These are phyloP conservation scores for Starmera quercuum DNA, from an alignment of 805 yeast species.

Conservation along the genomic window DNA sequence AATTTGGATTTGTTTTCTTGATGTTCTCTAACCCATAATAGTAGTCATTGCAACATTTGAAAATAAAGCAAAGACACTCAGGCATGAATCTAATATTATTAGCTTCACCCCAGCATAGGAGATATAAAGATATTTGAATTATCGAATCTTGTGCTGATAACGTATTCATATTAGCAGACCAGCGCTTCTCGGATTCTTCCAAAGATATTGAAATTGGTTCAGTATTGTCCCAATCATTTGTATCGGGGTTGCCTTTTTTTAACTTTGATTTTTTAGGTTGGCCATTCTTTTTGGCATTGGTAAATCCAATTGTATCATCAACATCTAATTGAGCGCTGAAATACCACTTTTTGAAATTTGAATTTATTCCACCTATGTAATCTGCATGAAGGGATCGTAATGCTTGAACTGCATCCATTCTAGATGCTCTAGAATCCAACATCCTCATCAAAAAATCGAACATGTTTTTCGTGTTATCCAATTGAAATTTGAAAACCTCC, in stretches of 20 bases:
- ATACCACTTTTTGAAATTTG: slow-evolving; percentile 72
- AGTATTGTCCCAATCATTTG: neutral
- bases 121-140: slow-evolving; percentile 59
- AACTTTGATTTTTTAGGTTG: slow-evolving; percentile 9
- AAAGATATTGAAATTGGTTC: slow-evolving; percentile 14
- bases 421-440: slow-evolving; percentile 61
- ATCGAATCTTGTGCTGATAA: slow-evolving; percentile 47
- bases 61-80: slow-evolving; percentile 78
- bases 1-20: slow-evolving; percentile 21
- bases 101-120: slow-evolving; percentile 87
- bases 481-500: slow-evolving; percentile 59
- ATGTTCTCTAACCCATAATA: slow-evolving; percentile 40
- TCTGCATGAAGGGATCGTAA: slow-evolving; percentile 60
- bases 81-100: slow-evolving; percentile 84
- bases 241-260: neutral
- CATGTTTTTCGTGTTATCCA: slow-evolving; percentile 58
- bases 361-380: slow-evolving; percentile 62
- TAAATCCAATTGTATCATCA: slow-evolving; percentile 39
- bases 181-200: slow-evolving; percentile 38
- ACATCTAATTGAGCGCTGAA: slow-evolving; percentile 66
- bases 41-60: slow-evolving; percentile 70
- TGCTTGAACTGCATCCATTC: slow-evolving; percentile 51
- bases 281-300: slow-evolving; percentile 20
- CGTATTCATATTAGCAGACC: slow-evolving; percentile 44
- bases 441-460: slow-evolving; percentile 55